Conservation (phyloP, 106 monocot genomes). For the Narthecium ossifragum region DNA sequence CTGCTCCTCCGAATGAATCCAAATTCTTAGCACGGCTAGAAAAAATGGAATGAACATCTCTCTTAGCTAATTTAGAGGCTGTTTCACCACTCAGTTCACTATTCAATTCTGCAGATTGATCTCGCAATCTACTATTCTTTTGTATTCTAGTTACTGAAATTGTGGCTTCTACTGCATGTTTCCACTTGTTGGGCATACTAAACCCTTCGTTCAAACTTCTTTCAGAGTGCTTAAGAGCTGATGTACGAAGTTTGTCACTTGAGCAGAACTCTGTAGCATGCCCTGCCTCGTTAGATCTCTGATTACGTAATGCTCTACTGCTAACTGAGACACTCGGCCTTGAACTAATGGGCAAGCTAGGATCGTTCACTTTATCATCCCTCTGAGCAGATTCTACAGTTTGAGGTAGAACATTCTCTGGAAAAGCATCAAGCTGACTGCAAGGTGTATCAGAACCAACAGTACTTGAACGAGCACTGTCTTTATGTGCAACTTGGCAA, state of each 20-base stretch:
- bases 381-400: constrained; percentile 8
- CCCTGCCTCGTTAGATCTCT: constrained; percentile 80
- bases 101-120: constrained; percentile 16
- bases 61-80: constrained; percentile 10
- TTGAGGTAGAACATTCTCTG: background rate
- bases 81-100: background rate
- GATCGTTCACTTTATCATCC: constrained; percentile 40
- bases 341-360: constrained; percentile 9
- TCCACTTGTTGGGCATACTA: constrained; percentile 46
- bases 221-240: constrained; percentile 55
- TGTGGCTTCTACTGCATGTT: constrained; percentile 34
- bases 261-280: constrained; percentile 63
- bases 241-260: constrained; percentile 41
- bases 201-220: constrained; percentile 17
- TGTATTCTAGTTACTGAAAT: constrained; percentile 14
- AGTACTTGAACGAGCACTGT: background rate
- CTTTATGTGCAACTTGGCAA: constrained; percentile 6
- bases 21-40: background rate
- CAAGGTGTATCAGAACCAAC: constrained; percentile 14
- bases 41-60: constrained; percentile 10
- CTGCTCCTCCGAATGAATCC: constrained; percentile 5
- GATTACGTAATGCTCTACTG: constrained; percentile 35
- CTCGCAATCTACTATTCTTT: constrained; percentile 12
- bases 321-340: constrained; percentile 17
- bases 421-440: background rate